Percentiles rank a stretch among this genome's conserved stretches.
These are phyloP conservation scores for Pseudonectria foliicola DNA, from an alignment of 2,329 filamentous ascomycete species.

Conservation along the genomic window DNA sequence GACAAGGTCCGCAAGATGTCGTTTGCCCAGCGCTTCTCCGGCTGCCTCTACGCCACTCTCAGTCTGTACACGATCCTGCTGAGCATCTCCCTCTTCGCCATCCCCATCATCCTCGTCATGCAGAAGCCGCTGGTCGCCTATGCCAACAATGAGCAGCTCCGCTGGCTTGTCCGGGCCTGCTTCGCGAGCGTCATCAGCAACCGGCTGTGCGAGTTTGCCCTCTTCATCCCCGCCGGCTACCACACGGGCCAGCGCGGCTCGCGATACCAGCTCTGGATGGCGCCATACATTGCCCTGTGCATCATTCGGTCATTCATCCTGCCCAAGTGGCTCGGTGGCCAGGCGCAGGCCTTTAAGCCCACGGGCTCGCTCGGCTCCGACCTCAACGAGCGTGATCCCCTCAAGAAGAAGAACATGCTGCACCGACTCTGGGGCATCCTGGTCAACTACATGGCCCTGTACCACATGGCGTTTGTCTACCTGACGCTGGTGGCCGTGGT, in stretches of 20 bases:
- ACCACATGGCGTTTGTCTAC: constrained; percentile 49
- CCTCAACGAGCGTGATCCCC: constrained; percentile 51
- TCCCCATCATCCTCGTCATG: constrained; percentile 51
- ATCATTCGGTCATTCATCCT: constrained; percentile 52
- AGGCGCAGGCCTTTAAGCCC: constrained; percentile 51
- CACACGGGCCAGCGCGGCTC: constrained; percentile 50
- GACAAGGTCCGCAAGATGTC: constrained; percentile 46
- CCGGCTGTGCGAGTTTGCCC: constrained; percentile 49
- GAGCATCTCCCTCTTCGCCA: constrained; percentile 47
- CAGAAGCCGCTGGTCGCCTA: constrained; percentile 52
- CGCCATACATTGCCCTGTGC: constrained; percentile 52
- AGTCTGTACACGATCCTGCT: constrained; percentile 50
- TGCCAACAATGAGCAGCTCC: constrained; percentile 43
- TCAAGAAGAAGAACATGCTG: constrained; percentile 45
- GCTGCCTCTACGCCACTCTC: constrained; percentile 49
- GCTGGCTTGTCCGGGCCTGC: constrained; percentile 50
- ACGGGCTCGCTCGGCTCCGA: constrained; percentile 50
- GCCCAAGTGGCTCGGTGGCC: constrained; percentile 52
- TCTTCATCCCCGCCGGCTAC: constrained; percentile 53
- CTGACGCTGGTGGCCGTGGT: constrained; percentile 44
- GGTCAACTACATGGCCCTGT: constrained; percentile 47
- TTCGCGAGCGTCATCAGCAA: constrained; percentile 44
- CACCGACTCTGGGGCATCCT: constrained; percentile 47
- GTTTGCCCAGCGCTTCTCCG: constrained; percentile 50
- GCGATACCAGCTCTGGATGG: constrained; percentile 55